A percentile compares a stretch with the other conserved stretches of the same genome.
These are phyloP conservation scores for Coelastrella sp. DNA, from an alignment of 139 green algal genomes.

Conservation along the genomic window DNA sequence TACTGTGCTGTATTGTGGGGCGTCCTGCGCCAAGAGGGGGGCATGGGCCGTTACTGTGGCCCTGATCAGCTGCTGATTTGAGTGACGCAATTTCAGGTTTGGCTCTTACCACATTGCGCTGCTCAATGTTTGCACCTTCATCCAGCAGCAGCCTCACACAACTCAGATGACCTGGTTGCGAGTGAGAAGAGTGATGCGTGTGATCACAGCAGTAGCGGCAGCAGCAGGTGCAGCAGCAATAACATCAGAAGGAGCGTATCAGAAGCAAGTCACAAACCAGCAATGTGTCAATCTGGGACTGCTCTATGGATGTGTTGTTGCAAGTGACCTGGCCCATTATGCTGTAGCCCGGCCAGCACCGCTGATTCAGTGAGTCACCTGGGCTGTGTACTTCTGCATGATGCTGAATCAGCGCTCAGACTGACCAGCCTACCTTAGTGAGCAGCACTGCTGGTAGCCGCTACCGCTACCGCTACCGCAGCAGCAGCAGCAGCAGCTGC, in stretches of 20 bases:
- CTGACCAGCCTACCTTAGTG: not conserved
- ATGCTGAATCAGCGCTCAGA: no score
- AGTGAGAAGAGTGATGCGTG: not conserved
- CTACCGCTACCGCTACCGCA: no score
- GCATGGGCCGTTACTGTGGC: no score
- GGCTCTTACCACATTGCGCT: slow-evolving; percentile 86
- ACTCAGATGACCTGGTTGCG: slow-evolving; percentile 73
- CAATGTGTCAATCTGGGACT: not conserved
- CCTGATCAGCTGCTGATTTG: not conserved
- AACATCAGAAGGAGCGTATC: not conserved
- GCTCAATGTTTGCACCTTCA: slow-evolving; percentile 91
- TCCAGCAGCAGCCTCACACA: slow-evolving; percentile 82
- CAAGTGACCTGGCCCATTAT: not conserved
- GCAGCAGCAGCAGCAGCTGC: not conserved
- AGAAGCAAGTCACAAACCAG: not conserved
- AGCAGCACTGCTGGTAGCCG: no score
- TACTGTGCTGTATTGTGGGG: not conserved
- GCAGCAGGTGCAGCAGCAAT: not conserved
- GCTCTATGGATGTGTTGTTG: not conserved
- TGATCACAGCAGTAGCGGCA: not conserved
- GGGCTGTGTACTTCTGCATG: no score
- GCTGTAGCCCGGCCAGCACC: not conserved
- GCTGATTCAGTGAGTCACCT: no score
- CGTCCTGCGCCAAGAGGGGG: no score
- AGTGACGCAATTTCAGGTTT: not conserved